These are phyloP conservation scores for Limonium bicolor DNA, from an alignment of 148 eudicot species.

Conservation along the genomic window DNA sequence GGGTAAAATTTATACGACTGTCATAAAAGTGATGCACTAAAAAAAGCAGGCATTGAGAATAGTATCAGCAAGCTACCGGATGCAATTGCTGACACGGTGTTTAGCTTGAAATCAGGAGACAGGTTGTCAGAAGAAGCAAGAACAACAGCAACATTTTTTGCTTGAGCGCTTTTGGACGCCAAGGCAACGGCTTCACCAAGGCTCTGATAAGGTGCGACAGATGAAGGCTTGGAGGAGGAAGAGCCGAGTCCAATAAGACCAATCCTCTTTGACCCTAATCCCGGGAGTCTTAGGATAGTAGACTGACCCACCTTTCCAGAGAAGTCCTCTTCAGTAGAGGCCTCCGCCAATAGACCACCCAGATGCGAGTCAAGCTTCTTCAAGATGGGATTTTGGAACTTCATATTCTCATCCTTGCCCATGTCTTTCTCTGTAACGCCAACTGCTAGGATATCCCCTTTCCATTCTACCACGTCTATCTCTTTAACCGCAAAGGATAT, in stretches of 20 bases:
- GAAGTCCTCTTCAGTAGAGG: conserved; percentile 79
- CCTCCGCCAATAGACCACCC: conserved; percentile 68
- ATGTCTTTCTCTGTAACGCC: conserved; percentile 88
- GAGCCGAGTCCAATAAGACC: conserved; percentile 73
- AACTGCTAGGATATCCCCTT: conserved; percentile 82
- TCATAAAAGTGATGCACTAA: neutral
- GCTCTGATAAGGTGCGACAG: conserved; percentile 35
- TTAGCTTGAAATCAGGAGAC: conserved; percentile 43
- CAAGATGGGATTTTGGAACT: conserved; percentile 48
- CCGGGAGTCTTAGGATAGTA: conserved; percentile 66
- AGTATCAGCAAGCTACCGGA: conserved; percentile 29
- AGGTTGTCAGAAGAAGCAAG: conserved; percentile 63
- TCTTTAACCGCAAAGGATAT: conserved; percentile 77
- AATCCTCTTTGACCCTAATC: conserved; percentile 66
- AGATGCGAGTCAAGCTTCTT: conserved; percentile 50
- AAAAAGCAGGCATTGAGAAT: neutral
- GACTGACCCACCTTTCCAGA: conserved; percentile 74
- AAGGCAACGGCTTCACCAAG: conserved; percentile 77
- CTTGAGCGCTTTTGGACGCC: conserved; percentile 69
- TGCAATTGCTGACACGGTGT: conserved; percentile 57
- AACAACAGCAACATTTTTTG: conserved; percentile 48
- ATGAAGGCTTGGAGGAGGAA: conserved; percentile 11
- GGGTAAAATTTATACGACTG: neutral
- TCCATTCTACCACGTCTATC: conserved; percentile 72
- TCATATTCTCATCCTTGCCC: conserved; percentile 48